Base-by-base conservation (phyloP, 2,329 filamentous ascomycete genomes). In the Colletotrichum sidae region DNA sequence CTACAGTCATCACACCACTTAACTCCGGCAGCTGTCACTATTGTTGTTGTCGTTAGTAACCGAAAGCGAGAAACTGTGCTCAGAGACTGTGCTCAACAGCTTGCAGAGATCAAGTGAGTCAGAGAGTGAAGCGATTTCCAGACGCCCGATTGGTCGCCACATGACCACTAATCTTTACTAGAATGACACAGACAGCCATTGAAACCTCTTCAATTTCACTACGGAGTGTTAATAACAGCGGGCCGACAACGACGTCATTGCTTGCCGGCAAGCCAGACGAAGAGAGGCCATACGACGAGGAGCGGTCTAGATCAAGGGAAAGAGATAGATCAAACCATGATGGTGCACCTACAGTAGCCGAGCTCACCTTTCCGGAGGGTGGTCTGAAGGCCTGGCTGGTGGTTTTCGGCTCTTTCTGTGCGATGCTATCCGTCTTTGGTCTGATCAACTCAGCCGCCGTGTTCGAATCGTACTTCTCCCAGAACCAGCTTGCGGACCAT, bases 361-460 rank as follows among this genome's bases (percentile, higher is more conserved):
- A 68, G 2, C 47, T 68, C 25, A 61, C 60, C 9, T 68, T 68
- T 46, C 92, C 92, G 1, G 92, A 96, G 80, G 92, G 92, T 38
- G 92, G 92, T 6, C 75, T 85, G 6, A 76, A 84, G 71, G 91
- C 88, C 58, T 95, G 92, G 90, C 82, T 91, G 6, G 92, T 94
- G 8, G 91, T 95, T 2, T 79, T 93, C n/a, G 92, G 91, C 25
- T 90, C 88, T 8, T 94, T 94, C 76, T 87, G 86, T 70, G 89
- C 89, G 34, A 88, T 94, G 76, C 79, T 90, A 60, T 89, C 88
- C 9, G 85, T 87, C 6, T 89, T 93, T 65, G 92, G 92, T 0
- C 83, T 93, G 70, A 89, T 93, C 82, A 92, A 92, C 76, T 87
- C 86, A 66, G 83, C 92, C n/a, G 92, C 90, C 39, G 90, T 90